A percentile compares a stretch with the other conserved stretches of the same genome.
Conservation (phyloP, 257 asterid genomes). For the Paulownia fortunei region DNA sequence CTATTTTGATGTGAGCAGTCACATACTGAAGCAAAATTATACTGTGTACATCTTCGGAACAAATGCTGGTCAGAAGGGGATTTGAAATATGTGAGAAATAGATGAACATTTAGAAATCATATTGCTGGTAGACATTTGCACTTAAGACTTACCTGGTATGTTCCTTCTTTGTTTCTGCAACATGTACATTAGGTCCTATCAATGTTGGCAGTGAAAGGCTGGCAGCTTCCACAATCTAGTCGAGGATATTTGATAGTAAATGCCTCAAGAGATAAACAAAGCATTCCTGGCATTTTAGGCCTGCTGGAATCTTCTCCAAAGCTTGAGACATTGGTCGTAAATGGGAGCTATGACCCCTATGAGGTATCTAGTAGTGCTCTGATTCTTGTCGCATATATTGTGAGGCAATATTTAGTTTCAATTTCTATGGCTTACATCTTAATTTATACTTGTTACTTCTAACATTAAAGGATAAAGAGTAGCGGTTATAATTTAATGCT, state of each 20-base stretch:
- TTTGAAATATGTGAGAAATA: neutral
- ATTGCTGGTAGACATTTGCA: neutral
- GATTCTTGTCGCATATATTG: neutral
- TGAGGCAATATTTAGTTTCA: neutral
- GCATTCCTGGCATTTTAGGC: slow-evolving; percentile 5
- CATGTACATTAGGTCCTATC: too few species aligned
- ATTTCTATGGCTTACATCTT: neutral
- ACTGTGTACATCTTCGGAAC: neutral
- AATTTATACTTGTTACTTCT: neutral
- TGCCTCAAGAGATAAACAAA: too few species aligned
- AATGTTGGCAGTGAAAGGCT: neutral
- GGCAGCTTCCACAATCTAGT: neutral
- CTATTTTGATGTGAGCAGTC: neutral
- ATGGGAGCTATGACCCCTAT: neutral
- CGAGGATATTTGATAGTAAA: neutral
- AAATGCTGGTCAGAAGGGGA: neutral
- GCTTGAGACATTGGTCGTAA: slow-evolving; percentile 22
- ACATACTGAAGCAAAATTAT: too few species aligned
- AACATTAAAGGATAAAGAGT: neutral
- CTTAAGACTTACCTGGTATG: neutral
- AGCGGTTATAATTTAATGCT: neutral
- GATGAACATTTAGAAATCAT: too few species aligned
- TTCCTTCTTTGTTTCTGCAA: neutral
- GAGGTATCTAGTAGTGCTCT: neutral
- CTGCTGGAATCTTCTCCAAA: slow-evolving; percentile 33